Conservation (phyloP, 106 monocot genomes). For the Platanthera zijinensis region DNA sequence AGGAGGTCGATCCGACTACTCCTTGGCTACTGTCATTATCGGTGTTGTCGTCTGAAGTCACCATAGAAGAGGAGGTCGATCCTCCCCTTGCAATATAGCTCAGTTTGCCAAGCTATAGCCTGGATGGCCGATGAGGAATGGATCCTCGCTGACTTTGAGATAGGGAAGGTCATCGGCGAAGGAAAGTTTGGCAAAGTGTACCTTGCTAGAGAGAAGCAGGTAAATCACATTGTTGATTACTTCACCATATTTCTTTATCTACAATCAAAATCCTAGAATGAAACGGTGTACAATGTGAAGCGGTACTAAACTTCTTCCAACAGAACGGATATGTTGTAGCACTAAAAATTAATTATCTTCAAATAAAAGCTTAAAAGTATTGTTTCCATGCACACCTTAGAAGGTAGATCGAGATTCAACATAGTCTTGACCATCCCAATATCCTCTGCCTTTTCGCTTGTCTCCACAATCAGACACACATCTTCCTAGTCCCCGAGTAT, state of each 20-base stretch:
- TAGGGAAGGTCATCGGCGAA: slow-evolving; percentile 77
- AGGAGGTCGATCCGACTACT: too few relatives aligned
- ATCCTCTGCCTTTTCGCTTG: slow-evolving; percentile 77
- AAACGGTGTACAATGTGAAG: too few relatives aligned
- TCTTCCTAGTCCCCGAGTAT: slow-evolving; percentile 77
- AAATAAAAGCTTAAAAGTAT: slow-evolving; percentile 90
- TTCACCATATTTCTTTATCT: background rate
- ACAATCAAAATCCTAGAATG: background rate
- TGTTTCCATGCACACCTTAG: slow-evolving; percentile 56
- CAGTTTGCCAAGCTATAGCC: too few relatives aligned
- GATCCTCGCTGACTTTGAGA: slow-evolving; percentile 72
- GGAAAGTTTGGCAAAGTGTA: slow-evolving; percentile 92
- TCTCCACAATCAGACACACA: slow-evolving; percentile 68
- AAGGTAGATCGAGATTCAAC: slow-evolving; percentile 84
- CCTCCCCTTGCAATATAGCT: too few relatives aligned
- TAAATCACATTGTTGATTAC: background rate
- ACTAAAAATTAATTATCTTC: slow-evolving; percentile 72
- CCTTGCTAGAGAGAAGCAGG: slow-evolving; percentile 70
- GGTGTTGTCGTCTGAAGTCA: too few relatives aligned
- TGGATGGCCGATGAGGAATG: slow-evolving; percentile 32
- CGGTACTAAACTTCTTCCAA: background rate
- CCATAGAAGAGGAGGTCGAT: too few relatives aligned
- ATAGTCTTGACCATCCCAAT: slow-evolving; percentile 58
- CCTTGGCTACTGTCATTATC: too few relatives aligned
- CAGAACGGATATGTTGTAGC: slow-evolving; percentile 78